A percentile compares a stretch with the other conserved stretches of the same genome.
phyloP scores from a whole-genome alignment of 1,284 basidiomycete species.

The Schizopora paradoxa region DNA sequence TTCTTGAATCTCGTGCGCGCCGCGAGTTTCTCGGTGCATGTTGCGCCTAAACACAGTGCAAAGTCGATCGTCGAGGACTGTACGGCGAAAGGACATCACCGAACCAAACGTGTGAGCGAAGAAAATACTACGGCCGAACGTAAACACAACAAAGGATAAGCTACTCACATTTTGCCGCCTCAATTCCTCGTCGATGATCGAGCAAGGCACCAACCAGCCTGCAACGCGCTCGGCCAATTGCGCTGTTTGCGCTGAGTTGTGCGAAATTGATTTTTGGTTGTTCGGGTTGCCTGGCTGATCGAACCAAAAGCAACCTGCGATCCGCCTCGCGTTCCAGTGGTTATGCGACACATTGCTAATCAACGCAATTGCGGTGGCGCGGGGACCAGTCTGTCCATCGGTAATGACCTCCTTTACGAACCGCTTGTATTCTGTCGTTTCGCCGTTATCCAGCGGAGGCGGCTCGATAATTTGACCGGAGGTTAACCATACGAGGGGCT shows the following conservation, averaged over 20 bases:
- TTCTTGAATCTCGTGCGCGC: conserved; percentile 49
- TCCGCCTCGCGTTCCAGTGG: conserved; percentile 76
- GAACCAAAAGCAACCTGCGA: conserved; percentile 75
- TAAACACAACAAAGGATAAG: conserved; percentile 15
- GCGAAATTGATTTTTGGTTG: conserved; percentile 55
- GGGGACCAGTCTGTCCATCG: conserved; percentile 85
- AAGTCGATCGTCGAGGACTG: conserved; percentile 98
- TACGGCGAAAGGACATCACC: conserved; percentile 4
- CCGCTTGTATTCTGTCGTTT: conserved; percentile 88
- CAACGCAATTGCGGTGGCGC: conserved; percentile 85
- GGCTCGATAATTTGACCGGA: conserved; percentile 81
- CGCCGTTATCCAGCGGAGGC: conserved; percentile 91
- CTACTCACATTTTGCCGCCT: conserved; percentile 88
- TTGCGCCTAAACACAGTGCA: conserved; percentile 89
- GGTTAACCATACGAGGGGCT: conserved; percentile 87
- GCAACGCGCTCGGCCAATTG: conserved; percentile 84
- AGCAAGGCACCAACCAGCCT: conserved; percentile 89
- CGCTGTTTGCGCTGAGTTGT: conserved; percentile 74
- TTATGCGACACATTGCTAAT: conserved; percentile 71
- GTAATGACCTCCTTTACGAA: conserved; percentile 96
- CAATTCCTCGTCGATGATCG: conserved; percentile 89
- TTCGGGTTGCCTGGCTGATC: conserved; percentile 38
- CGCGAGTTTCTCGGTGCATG: conserved; percentile 73
- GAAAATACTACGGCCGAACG: conserved; percentile 17
- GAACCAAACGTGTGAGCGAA: conserved; percentile 9